phyloP scores from a whole-genome alignment of 257 asterid genomes.

The Striga asiatica region DNA sequence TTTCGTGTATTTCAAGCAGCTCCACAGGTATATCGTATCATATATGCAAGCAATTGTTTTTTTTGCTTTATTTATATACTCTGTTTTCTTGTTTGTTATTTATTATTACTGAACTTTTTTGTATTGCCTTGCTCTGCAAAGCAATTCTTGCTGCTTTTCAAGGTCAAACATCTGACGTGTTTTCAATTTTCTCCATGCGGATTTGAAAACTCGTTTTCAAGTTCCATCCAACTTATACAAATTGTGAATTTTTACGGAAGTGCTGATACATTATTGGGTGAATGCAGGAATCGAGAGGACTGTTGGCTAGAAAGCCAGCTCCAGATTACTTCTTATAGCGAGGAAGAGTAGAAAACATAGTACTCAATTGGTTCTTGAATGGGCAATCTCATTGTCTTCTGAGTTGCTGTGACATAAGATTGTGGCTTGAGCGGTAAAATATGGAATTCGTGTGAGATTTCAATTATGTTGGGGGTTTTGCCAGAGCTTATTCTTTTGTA shows the following conservation, averaged over 20 bases:
- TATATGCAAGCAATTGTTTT: neutral
- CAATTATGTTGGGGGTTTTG: neutral
- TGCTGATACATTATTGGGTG: slow-evolving; percentile 4
- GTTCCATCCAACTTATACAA: too few relatives aligned
- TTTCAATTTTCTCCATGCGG: too few relatives aligned
- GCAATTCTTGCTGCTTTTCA: neutral
- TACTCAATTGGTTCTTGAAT: neutral
- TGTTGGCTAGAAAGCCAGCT: slow-evolving; percentile 69
- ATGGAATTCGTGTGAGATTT: neutral
- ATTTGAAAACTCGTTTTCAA: too few relatives aligned
- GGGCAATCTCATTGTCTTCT: neutral
- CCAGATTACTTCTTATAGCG: slow-evolving; percentile 85
- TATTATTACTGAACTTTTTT: neutral
- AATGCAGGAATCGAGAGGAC: slow-evolving; percentile 87
- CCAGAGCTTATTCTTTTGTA: neutral
- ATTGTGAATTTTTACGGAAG: too few relatives aligned
- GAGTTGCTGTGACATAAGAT: neutral
- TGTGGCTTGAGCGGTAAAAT: slow-evolving; percentile 11
- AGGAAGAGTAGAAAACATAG: neutral
- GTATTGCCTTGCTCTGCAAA: neutral
- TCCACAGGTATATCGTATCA: slow-evolving; percentile 79
- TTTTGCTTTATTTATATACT: neutral
- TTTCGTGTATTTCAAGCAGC: slow-evolving; percentile 93
- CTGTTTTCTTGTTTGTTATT: too few relatives aligned
- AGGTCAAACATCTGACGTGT: neutral